Evolutionary conservation across 257 asterid species (phyloP).

Genomic region (Primulina eburnea): DNA sequence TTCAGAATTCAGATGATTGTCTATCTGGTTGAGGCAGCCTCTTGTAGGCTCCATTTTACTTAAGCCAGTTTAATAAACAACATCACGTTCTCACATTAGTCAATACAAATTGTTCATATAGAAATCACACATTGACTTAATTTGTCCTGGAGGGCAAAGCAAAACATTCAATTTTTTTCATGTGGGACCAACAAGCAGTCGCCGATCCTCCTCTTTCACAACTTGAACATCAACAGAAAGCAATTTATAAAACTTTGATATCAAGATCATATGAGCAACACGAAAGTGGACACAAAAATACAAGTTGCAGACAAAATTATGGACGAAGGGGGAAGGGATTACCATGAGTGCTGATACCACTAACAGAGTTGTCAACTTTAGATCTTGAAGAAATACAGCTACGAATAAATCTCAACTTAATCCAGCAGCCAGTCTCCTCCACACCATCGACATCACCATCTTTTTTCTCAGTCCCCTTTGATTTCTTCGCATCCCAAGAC

Average conservation of each 20-base stretch:
- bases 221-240: constrained; percentile 17
- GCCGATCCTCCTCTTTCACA: neutral
- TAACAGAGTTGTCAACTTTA: constrained; percentile 61
- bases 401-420: constrained; percentile 49
- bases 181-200: neutral
- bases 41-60: constrained; percentile 1
- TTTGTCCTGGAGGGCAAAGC: neutral
- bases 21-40: neutral
- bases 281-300: neutral
- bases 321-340: constrained; percentile 25
- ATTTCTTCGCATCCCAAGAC: constrained; percentile 52
- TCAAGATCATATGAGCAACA: constrained; percentile 6
- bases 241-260: constrained; percentile 1
- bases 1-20: constrained; percentile 13
- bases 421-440: constrained; percentile 46
- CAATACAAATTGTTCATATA: neutral
- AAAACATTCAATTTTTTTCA: neutral
- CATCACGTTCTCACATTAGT: constrained; percentile 10
- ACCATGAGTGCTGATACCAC: constrained; percentile 54
- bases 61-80: constrained; percentile 2
- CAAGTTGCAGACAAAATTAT: constrained; percentile 5
- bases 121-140: constrained; percentile 2
- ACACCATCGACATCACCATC: constrained; percentile 32
- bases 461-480: constrained; percentile 42
- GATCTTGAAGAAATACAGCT: constrained; percentile 63